Evolutionary conservation across 2,329 filamentous ascomycete genomes (phyloP).

Genomic region (Taxawa tesnikishii): DNA sequence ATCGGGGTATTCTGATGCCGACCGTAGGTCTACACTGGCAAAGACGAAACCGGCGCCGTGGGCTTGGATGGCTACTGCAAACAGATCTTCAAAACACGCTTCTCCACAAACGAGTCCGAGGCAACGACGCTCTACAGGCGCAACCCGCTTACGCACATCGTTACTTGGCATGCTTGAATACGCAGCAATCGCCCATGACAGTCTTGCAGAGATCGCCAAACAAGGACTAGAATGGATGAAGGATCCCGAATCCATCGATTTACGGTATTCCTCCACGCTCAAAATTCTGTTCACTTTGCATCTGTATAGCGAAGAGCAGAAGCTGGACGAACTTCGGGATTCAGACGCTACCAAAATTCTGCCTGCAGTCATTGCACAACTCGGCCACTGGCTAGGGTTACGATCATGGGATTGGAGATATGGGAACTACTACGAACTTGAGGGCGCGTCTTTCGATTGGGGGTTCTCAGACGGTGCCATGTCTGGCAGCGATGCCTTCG

Average conservation of each 20-base stretch:
- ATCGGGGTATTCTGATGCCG: too few species aligned
- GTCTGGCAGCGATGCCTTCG: constrained; percentile 14
- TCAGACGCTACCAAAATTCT: constrained; percentile 25
- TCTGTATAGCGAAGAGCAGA: constrained; percentile 78
- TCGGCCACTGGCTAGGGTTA: constrained; percentile 75
- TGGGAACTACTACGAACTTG: constrained; percentile 46
- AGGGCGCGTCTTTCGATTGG: constrained; percentile 38
- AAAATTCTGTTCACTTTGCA: constrained; percentile 56
- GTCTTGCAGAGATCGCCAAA: constrained; percentile 4
- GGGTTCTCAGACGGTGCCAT: constrained; percentile 10
- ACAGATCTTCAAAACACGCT: too few species aligned
- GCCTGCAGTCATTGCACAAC: constrained; percentile 64
- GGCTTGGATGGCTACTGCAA: too few species aligned
- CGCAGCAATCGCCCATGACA: constrained; percentile 6
- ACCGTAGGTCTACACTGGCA: too few species aligned
- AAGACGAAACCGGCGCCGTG: too few species aligned
- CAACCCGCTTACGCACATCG: too few species aligned
- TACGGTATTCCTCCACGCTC: constrained; percentile 20
- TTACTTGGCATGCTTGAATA: constrained; percentile 7
- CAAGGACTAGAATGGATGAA: constrained; percentile 8
- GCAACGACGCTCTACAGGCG: too few species aligned
- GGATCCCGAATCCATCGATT: constrained; percentile 34
- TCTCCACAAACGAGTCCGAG: too few species aligned
- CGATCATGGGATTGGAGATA: constrained; percentile 42
- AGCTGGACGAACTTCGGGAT: constrained; percentile 45